Base-by-base conservation (phyloP, 352 stramenopile species). In the Pelagophyceae sp. region DNA sequence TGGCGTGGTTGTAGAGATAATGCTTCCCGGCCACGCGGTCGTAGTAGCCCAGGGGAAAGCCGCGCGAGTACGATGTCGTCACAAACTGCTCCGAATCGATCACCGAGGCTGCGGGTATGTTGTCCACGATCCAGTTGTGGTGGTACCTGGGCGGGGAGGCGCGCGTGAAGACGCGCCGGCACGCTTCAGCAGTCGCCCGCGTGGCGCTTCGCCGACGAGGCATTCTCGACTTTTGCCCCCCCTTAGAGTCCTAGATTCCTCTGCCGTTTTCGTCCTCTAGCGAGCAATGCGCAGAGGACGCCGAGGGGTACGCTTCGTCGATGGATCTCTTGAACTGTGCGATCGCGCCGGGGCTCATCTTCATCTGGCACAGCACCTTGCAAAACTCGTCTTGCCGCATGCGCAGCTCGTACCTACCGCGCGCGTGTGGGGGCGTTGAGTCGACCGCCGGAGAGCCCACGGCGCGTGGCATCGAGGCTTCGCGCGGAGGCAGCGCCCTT, bases 41-140 rank as follows among this genome's bases (percentile, higher is more conserved):
- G 15, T 79, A 54, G 38, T 77, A 80, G 27, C 81, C 84, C 23
- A 88, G 79, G 27, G 80, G 80, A 76, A 84, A 88, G 15, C 84
- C 84, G 54, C 86, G 79, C 25, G 50, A 63, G 72, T 87, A 85
- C 32, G 70, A 84, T 11, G 67, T 74, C 33, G 67, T 74, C 51
- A 72, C 78, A 20, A 60, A 67, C 31, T 31, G 11, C 38, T 80
- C 65, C 61, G 81, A 38, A 40, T 85, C 83, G 25, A 81, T 79
- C 23, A 88, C 90, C 45, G 90, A 92, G 17, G 90, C 90, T 15
- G 86, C 87, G 23, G 96, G 96, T 32, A 99, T 84, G 84, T 99
- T 99, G 89, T 99, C 96, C 77, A 99, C 90, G 76, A 99, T 99
- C 93, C 91, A 98, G 86, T 98, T 98, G 82, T 98, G 91, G 70